Percentiles rank a stretch among this genome's conserved stretches.
phyloP scores from a whole-genome alignment of 495 filamentous ascomycete species.

The Trichocladium antarcticum region DNA sequence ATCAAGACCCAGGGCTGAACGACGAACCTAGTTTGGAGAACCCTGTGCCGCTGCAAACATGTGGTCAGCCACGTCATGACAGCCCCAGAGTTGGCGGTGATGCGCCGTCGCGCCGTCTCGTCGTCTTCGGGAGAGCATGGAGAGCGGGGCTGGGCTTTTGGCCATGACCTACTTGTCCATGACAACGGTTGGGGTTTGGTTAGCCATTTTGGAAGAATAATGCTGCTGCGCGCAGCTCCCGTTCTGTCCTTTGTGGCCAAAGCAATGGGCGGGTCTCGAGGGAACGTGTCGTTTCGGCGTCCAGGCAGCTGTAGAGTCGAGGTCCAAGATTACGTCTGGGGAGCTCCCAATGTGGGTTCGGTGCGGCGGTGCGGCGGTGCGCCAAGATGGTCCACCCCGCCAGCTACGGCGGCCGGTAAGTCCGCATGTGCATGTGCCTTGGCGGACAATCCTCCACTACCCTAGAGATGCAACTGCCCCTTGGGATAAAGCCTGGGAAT shows the following conservation, averaged over 20 bases:
- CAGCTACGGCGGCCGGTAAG: slow-evolving; percentile 10
- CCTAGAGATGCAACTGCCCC: no score
- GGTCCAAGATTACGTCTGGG: slow-evolving; percentile 30
- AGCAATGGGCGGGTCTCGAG: slow-evolving; percentile 1
- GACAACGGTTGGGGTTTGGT: slow-evolving; percentile 99
- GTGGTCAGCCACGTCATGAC: slow-evolving; percentile 18
- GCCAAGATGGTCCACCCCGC: slow-evolving; percentile 13
- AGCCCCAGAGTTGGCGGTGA: slow-evolving; percentile 4
- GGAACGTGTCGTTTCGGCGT: slow-evolving; percentile 8
- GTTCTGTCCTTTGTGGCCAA: slow-evolving; percentile 14
- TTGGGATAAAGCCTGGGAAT: no score
- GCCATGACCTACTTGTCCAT: slow-evolving; percentile 99
- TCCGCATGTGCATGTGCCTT: background rate
- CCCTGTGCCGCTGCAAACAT: slow-evolving; percentile 72
- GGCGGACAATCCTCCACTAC: no score
- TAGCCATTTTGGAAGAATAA: slow-evolving; percentile 55
- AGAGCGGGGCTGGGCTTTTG: slow-evolving; percentile 15
- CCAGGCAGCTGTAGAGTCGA: slow-evolving; percentile 16
- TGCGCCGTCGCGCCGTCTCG: background rate
- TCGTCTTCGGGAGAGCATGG: background rate
- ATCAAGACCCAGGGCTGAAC: background rate
- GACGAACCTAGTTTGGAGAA: slow-evolving; percentile 90
- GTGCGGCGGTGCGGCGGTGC: slow-evolving; percentile 14
- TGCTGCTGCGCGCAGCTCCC: slow-evolving; percentile 20
- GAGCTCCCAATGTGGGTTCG: slow-evolving; percentile 14